Evolutionary conservation across 805 yeast species (phyloP).

Genomic region (Brettanomyces custersianus): DNA sequence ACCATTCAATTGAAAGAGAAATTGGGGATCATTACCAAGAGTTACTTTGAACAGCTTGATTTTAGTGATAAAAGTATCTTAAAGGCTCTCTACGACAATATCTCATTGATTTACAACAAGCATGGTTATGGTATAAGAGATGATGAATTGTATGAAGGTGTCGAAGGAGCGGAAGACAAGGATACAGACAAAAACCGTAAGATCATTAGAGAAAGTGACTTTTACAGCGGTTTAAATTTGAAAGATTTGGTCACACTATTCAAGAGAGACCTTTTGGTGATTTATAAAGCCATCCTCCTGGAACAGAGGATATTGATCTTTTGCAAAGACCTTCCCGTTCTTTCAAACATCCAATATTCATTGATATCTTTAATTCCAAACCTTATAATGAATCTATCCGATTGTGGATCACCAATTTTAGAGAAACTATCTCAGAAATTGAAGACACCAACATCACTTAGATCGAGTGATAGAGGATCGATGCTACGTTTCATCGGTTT

Average conservation of each 20-base stretch:
- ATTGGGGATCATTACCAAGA: slow-evolving; percentile 77
- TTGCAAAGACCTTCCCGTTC: slow-evolving; percentile 67
- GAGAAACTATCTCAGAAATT: slow-evolving; percentile 40
- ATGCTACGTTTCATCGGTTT: slow-evolving; percentile 75
- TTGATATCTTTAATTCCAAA: slow-evolving; percentile 79
- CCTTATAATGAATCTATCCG: slow-evolving; percentile 59
- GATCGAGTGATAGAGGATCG: slow-evolving; percentile 70
- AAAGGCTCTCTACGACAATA: slow-evolving; percentile 59
- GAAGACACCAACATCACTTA: slow-evolving; percentile 55
- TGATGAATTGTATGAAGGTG: slow-evolving; percentile 22
- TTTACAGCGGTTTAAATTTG: slow-evolving; percentile 67
- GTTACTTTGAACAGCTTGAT: slow-evolving; percentile 74
- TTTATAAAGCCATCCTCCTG: slow-evolving; percentile 69
- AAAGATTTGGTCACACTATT: slow-evolving; percentile 54
- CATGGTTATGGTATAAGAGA: slow-evolving; percentile 20
- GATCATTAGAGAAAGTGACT: slow-evolving; percentile 43
- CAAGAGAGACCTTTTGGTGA: slow-evolving; percentile 47
- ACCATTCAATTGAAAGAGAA: slow-evolving; percentile 86
- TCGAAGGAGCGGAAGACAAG: background rate
- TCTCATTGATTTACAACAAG: slow-evolving; percentile 34
- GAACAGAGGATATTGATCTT: slow-evolving; percentile 71
- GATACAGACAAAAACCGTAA: slow-evolving; percentile 7
- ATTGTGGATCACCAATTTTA: slow-evolving; percentile 71
- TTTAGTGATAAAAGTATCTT: slow-evolving; percentile 65
- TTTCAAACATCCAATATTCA: slow-evolving; percentile 79